A percentile compares a stretch with the other conserved stretches of the same genome.
Conservation (phyloP, 805 yeast species). For the Candida khao-thaluensis region DNA sequence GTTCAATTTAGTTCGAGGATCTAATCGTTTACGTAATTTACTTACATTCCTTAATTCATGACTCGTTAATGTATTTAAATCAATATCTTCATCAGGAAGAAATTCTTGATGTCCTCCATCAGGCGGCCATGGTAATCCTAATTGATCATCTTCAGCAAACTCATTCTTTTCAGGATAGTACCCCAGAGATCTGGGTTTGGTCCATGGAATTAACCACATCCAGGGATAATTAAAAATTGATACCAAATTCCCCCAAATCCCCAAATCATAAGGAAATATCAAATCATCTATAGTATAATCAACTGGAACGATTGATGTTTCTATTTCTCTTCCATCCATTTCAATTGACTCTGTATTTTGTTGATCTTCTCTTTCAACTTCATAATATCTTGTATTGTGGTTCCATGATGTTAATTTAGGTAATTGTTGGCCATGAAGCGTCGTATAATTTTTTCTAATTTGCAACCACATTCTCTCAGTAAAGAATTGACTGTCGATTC, state of each 20-base stretch:
- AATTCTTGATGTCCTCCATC: slow-evolving; percentile 61
- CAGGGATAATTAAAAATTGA: slow-evolving; percentile 61
- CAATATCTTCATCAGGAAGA: slow-evolving; percentile 19
- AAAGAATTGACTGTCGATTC: slow-evolving; percentile 66
- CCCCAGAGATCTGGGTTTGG: slow-evolving; percentile 62
- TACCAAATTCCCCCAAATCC: slow-evolving; percentile 52
- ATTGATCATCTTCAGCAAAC: slow-evolving; percentile 51
- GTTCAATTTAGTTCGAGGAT: slow-evolving; percentile 34
- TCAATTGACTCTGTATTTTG: slow-evolving; percentile 4
- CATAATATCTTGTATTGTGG: slow-evolving; percentile 18
- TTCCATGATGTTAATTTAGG: slow-evolving; percentile 52
- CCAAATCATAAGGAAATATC: slow-evolving; percentile 83
- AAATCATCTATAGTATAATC: slow-evolving; percentile 58
- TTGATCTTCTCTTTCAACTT: slow-evolving; percentile 13
- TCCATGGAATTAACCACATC: slow-evolving; percentile 73
- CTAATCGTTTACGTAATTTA: slow-evolving; percentile 32
- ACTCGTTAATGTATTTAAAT: slow-evolving; percentile 15
- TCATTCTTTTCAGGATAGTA: slow-evolving; percentile 55
- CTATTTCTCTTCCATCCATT: not conserved
- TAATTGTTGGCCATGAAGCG: slow-evolving; percentile 39
- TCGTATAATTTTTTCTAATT: slow-evolving; percentile 44
- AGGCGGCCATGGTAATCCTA: slow-evolving; percentile 90
- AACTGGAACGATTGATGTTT: slow-evolving; percentile 25
- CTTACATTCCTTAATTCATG: slow-evolving; percentile 17
- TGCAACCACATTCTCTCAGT: slow-evolving; percentile 53